A percentile compares a stretch with the other conserved stretches of the same genome.
Conservation (phyloP, 768 basidiomycete genomes). For the Termitomyces bulborhizus region DNA sequence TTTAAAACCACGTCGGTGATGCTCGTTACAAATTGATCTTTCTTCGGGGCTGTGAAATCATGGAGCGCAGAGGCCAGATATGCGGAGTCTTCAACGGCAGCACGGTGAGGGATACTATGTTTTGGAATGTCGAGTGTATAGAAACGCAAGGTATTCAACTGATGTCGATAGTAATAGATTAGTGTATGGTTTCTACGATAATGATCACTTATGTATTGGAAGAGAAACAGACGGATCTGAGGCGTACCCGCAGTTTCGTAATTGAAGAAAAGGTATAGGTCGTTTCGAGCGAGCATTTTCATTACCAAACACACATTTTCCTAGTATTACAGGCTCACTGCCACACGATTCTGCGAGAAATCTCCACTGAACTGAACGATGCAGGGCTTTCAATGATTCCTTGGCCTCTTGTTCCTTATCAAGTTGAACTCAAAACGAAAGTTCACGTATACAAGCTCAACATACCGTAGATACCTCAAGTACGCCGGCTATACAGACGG, state of each 20-base stretch:
- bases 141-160: constrained; percentile 54
- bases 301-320: constrained; percentile 22
- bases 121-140: constrained; percentile 42
- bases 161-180: constrained; percentile 50
- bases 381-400: constrained; percentile 10
- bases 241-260: constrained; percentile 10
- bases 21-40: constrained; percentile 15
- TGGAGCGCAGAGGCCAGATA: constrained; percentile 26
- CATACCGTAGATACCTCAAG: constrained; percentile 28
- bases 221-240: background rate
- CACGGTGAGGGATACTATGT: constrained; percentile 17
- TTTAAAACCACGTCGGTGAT: constrained; percentile 32
- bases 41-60: constrained; percentile 29
- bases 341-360: constrained; percentile 18
- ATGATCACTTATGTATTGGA: background rate
- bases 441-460: background rate
- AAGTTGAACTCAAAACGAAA: background rate
- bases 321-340: constrained; percentile 28
- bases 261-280: constrained; percentile 5
- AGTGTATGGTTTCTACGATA: constrained; percentile 20
- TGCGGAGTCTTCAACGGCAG: constrained; percentile 12
- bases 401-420: constrained; percentile 15
- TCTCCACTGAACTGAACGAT: constrained; percentile 21
- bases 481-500: constrained; percentile 48
- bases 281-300: background rate